These are phyloP conservation scores for Epichloe hybrida DNA, from an alignment of 2,329 filamentous ascomycete species.

Conservation along the genomic window DNA sequence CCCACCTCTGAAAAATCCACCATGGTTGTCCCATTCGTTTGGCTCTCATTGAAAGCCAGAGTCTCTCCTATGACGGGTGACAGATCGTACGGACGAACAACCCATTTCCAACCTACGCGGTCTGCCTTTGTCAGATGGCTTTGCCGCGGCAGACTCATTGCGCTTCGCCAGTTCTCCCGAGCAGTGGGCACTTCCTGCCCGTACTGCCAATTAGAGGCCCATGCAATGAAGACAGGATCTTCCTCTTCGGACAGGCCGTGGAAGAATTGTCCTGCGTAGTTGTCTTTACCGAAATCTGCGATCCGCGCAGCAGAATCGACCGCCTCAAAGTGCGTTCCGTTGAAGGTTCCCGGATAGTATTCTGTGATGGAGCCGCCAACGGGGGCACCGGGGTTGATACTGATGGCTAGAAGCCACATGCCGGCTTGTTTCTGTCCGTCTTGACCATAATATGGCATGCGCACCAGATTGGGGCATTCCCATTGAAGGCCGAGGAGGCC, in stretches of 20 bases:
- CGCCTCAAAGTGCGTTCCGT: slow-evolving; percentile 46
- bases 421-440: slow-evolving; percentile 12
- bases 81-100: slow-evolving; percentile 35
- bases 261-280: slow-evolving; percentile 24
- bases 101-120: slow-evolving; percentile 36
- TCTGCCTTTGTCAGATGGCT: slow-evolving; percentile 38
- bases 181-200: slow-evolving; percentile 17
- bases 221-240: slow-evolving; percentile 19
- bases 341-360: slow-evolving; percentile 47
- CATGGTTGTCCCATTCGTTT: slow-evolving; percentile 33
- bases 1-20: slow-evolving; percentile 36
- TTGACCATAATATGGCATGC: slow-evolving; percentile 31
- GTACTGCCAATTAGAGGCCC: slow-evolving; percentile 24
- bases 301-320: slow-evolving; percentile 16
- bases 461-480: slow-evolving; percentile 50
- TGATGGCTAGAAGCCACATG: slow-evolving; percentile 33
- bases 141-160: slow-evolving; percentile 26
- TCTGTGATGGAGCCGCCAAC: slow-evolving; percentile 40
- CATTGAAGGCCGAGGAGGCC: slow-evolving; percentile 42
- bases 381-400: slow-evolving; percentile 44
- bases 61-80: slow-evolving; percentile 29
- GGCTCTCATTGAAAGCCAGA: slow-evolving; percentile 27
- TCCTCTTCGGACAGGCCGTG: slow-evolving; percentile 12
- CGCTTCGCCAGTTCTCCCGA: slow-evolving; percentile 18
- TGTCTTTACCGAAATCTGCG: slow-evolving; percentile 23